Base-by-base conservation (phyloP, 2,329 filamentous ascomycete genomes). In the Fonsecaea pedrosoi region DNA sequence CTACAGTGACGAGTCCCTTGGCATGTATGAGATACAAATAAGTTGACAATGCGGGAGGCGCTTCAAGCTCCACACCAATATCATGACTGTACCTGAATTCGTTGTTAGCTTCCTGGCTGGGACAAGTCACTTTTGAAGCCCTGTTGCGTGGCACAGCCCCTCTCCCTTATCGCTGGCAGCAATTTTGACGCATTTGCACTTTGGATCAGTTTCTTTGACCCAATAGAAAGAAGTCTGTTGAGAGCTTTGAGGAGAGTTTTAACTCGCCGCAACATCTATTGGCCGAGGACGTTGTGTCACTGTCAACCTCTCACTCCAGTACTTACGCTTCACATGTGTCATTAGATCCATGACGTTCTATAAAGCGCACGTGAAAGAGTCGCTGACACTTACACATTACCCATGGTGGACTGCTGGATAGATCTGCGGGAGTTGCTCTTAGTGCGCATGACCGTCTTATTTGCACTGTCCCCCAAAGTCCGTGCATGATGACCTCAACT, bases 401-500 rank as follows among this genome's bases (percentile, higher is more conserved):
- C 21, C 21, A 3, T 10, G 21, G 8, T 25, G 45, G 45, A 50
- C 45, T 50, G 21, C 45, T 30, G 45, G 45, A 50, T 50, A 50
- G 45, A 25, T 30, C 12, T 30, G 18, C 0, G 45, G 7, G 8
- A 9, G 10, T 53, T 32, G 30, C 50, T 32, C 12, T 62, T 12
- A 13, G 15, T 21, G 30, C 9, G 18, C 8, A 50, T 25, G 10
- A 30, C 9, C 10, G 8, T 12, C 25, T 3, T 12, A 50, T 7
- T 30, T 10, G 18, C 10, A 9, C 45, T 30, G 10, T 30, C 21
- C 21, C 30, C 18, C 45, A 4, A 50, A 30, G 8, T 54, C 15
- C 34, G 38, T 18, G 6, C 34, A 42, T 21, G 7, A 71, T 71
- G 69, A 38, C 48, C 32, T 60, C 65, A 54, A 53, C 55, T 18